Conservation (phyloP, 106 monocot genomes). For the Acorus calamus region DNA sequence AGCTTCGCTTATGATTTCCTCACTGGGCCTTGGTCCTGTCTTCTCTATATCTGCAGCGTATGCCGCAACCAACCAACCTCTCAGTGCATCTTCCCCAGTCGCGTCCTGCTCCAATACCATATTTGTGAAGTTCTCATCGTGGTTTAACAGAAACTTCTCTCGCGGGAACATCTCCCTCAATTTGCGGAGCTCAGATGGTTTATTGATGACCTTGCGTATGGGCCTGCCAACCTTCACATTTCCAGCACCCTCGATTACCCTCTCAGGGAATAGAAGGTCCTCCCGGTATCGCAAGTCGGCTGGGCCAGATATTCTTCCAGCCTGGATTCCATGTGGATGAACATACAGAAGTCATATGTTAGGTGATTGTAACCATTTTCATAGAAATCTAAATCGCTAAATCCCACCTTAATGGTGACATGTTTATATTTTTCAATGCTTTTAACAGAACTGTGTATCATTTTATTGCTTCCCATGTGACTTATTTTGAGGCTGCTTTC, state of each 20-base stretch:
- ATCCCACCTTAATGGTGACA: too few species aligned
- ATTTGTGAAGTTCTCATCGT: slow-evolving; percentile 23
- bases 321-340: slow-evolving; percentile 20
- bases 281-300: slow-evolving; percentile 77
- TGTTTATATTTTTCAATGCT: too few species aligned
- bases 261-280: slow-evolving; percentile 66
- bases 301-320: slow-evolving; percentile 60
- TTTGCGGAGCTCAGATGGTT: slow-evolving; percentile 34
- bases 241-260: slow-evolving; percentile 74
- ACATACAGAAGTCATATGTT: too few species aligned
- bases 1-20: slow-evolving; percentile 18
- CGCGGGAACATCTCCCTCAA: slow-evolving; percentile 37
- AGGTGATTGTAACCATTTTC: too few species aligned
- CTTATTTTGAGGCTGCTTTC: too few species aligned
- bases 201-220: slow-evolving; percentile 38
- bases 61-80: slow-evolving; percentile 85
- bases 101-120: slow-evolving; percentile 71
- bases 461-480: too few species aligned
- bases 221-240: slow-evolving; percentile 69
- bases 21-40: slow-evolving; percentile 1
- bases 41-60: slow-evolving; percentile 56
- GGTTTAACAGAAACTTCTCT: slow-evolving; percentile 69
- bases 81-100: slow-evolving; percentile 77
- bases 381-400: too few species aligned
- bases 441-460: too few species aligned